Evolutionary conservation across 2,329 filamentous ascomycete species (phyloP).

Genomic region (Magnaporthiopsis poae): DNA sequence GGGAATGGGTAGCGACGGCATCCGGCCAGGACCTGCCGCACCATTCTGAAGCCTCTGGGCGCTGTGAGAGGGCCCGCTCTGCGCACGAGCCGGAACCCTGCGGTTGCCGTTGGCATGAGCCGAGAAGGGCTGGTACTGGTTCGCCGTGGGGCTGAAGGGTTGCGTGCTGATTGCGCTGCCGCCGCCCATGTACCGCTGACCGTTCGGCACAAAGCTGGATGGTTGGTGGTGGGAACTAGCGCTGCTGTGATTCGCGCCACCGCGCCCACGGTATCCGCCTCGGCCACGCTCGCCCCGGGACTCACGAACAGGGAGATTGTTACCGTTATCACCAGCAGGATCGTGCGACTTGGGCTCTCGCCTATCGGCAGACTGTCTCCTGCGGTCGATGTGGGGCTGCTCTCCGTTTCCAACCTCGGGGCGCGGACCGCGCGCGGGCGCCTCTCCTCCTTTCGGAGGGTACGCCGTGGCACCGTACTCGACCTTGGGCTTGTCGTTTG

Average conservation of each 20-base stretch:
- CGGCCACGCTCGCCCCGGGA: constrained; percentile 5
- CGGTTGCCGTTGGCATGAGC: constrained; percentile 6
- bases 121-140: constrained; percentile 1
- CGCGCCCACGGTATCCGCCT: constrained; percentile 5
- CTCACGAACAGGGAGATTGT: constrained; percentile 3
- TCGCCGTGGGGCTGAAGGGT: constrained; percentile 6
- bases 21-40: neutral
- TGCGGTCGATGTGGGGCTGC: neutral
- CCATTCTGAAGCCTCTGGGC: constrained; percentile 5
- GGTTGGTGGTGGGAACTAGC: constrained; percentile 4
- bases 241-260: constrained; percentile 5
- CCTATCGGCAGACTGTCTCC: constrained; percentile 6
- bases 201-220: constrained; percentile 8
- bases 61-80: constrained; percentile 5
- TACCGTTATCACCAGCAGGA: neutral
- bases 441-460: constrained; percentile 6
- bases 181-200: constrained; percentile 15
- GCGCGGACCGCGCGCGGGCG: constrained; percentile 1
- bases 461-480: constrained; percentile 5
- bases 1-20: constrained; percentile 5
- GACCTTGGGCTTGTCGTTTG: constrained; percentile 34
- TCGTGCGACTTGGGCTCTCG: constrained; percentile 1
- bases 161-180: constrained; percentile 13
- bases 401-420: constrained; percentile 5
- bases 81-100: constrained; percentile 5